Conservation (phyloP, 495 filamentous ascomycete species). For the Tetracladium setigerum region DNA sequence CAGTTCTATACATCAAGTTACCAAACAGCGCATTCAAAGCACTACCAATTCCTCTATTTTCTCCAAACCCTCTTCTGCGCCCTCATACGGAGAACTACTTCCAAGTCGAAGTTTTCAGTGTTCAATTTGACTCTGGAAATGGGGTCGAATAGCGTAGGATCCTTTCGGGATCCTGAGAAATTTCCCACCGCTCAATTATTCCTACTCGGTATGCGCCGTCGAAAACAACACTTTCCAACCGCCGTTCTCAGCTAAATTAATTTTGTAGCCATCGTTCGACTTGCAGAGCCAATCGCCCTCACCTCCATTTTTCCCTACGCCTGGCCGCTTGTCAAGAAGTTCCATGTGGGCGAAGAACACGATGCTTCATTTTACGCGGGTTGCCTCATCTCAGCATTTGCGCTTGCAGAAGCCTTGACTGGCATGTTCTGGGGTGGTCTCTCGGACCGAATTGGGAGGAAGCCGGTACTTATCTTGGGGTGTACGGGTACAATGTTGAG, state of each 20-base stretch:
- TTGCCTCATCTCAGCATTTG: conserved; percentile 93
- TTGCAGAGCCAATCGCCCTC: conserved; percentile 94
- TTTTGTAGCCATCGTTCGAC: conserved; percentile 75
- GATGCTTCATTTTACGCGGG: conserved; percentile 93
- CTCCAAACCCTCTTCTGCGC: no score
- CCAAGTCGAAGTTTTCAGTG: background rate
- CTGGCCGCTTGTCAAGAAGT: conserved; percentile 93
- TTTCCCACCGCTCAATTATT: conserved; percentile 21
- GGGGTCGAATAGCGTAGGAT: conserved; percentile 12
- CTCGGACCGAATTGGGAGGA: conserved; percentile 86
- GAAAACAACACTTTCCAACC: background rate
- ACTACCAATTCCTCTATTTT: no score
- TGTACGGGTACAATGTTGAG: conserved; percentile 84
- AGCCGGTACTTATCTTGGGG: conserved; percentile 83
- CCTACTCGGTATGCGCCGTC: conserved; percentile 14
- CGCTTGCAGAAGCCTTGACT: conserved; percentile 87
- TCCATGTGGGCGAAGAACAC: conserved; percentile 69
- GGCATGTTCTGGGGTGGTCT: conserved; percentile 88
- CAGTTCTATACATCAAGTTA: no score
- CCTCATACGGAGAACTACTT: background rate
- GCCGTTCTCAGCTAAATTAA: background rate
- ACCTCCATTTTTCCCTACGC: conserved; percentile 99
- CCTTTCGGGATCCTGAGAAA: conserved; percentile 17
- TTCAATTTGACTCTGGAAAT: conserved; percentile 4
- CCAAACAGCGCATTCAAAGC: no score